phyloP scores from a whole-genome alignment of 2,329 filamentous ascomycete species.

The Xylaria sp. region DNA sequence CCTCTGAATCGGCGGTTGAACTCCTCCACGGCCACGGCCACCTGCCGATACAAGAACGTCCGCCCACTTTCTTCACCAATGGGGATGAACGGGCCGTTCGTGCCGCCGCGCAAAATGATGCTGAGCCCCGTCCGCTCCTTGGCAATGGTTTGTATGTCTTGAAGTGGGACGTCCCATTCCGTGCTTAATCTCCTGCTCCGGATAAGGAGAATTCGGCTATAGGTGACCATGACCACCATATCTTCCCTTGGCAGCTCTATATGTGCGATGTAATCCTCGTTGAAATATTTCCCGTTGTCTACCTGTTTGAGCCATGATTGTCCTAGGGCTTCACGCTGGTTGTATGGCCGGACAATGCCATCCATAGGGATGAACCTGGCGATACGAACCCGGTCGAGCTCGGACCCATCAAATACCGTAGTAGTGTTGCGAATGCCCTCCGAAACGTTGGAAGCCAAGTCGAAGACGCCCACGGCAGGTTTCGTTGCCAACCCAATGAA shows the following conservation, averaged over 20 bases:
- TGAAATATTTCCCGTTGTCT: slow-evolving; percentile 97
- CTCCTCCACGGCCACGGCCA: slow-evolving; percentile 73
- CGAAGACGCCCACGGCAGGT: slow-evolving; percentile 94
- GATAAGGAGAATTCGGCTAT: slow-evolving; percentile 87
- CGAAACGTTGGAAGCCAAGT: slow-evolving; percentile 95
- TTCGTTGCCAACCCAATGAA: slow-evolving; percentile 95
- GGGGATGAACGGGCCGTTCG: slow-evolving; percentile 93
- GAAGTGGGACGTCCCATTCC: slow-evolving; percentile 96
- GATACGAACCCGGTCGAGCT: slow-evolving; percentile 92
- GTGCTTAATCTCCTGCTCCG: slow-evolving; percentile 84
- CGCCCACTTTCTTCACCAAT: slow-evolving; percentile 85
- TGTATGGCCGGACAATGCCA: slow-evolving; percentile 94
- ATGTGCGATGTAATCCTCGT: slow-evolving; percentile 97
- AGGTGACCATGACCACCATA: slow-evolving; percentile 90
- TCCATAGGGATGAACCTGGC: slow-evolving; percentile 92
- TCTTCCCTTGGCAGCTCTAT: slow-evolving; percentile 90
- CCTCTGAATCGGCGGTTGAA: slow-evolving; percentile 71
- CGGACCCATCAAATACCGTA: slow-evolving; percentile 94
- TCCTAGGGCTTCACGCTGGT: slow-evolving; percentile 91
- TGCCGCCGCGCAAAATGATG: slow-evolving; percentile 86
- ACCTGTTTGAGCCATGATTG: slow-evolving; percentile 99
- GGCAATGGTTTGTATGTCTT: slow-evolving; percentile 95
- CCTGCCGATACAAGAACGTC: slow-evolving; percentile 72
- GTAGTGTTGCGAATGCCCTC: slow-evolving; percentile 99
- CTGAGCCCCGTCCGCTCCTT: slow-evolving; percentile 97